Conservation (phyloP, 2,329 filamentous ascomycete species). For the Aureobasidium melanogenum region DNA sequence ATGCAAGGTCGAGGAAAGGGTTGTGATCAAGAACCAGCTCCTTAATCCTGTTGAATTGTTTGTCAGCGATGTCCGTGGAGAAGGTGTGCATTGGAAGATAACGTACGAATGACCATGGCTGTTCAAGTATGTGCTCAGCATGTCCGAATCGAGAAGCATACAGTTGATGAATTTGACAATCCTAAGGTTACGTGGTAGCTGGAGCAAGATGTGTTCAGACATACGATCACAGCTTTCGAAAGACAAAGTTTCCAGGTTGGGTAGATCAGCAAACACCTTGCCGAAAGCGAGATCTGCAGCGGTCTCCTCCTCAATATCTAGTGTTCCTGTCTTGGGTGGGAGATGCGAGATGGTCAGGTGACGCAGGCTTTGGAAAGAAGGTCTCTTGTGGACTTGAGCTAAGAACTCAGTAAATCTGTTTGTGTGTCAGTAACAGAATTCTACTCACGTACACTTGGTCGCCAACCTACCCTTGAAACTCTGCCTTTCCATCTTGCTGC, state of each 20-base stretch:
- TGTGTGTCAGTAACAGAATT: background rate
- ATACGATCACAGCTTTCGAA: constrained; percentile 69
- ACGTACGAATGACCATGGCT: constrained; percentile 48
- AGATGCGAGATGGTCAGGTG: constrained; percentile 14
- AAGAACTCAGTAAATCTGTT: background rate
- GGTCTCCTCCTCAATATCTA: constrained; percentile 9
- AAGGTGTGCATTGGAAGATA: background rate
- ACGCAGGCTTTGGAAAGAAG: constrained; percentile 13
- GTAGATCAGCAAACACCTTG: constrained; percentile 36
- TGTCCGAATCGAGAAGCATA: constrained; percentile 60
- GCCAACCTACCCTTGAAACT: constrained; percentile 34
- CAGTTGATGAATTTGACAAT: constrained; percentile 72
- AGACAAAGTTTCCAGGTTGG: constrained; percentile 55
- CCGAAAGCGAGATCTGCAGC: constrained; percentile 13
- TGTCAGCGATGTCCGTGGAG: background rate
- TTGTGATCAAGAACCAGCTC: constrained; percentile 69
- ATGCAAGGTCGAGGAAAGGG: constrained; percentile 65
- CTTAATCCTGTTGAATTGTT: constrained; percentile 41
- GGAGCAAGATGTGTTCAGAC: constrained; percentile 57
- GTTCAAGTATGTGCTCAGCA: constrained; percentile 56
- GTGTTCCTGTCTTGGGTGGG: background rate
- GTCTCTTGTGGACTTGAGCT: constrained; percentile 1
- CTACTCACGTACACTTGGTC: too few species aligned
- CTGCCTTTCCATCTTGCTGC: background rate
- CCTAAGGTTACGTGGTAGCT: constrained; percentile 57